phyloP scores from a whole-genome alignment of 2,329 filamentous ascomycete genomes.

The Polychaeton citri region DNA sequence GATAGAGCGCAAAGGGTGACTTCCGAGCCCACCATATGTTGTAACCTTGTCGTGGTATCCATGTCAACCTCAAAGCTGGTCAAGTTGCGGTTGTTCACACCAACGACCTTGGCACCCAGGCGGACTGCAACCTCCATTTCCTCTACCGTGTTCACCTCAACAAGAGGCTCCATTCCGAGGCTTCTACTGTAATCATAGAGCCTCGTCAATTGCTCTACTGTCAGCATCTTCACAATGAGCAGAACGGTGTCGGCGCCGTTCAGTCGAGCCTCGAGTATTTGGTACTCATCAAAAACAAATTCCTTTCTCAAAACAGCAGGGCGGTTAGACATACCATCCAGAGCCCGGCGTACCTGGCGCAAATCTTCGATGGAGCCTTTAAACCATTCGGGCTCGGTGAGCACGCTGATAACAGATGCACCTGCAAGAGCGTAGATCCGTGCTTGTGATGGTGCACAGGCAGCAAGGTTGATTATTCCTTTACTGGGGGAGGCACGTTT shows the following conservation, averaged over 20 bases:
- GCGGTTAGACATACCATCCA: conserved; percentile 84
- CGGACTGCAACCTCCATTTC: conserved; percentile 84
- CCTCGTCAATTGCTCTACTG: conserved; percentile 55
- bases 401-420: conserved; percentile 93
- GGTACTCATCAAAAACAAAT: conserved; percentile 96
- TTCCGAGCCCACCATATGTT: conserved; percentile 70
- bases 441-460: conserved; percentile 81
- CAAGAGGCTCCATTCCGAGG: conserved; percentile 91
- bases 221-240: conserved; percentile 96
- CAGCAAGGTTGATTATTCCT: conserved; percentile 76
- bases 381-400: conserved; percentile 98
- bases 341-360: conserved; percentile 68
- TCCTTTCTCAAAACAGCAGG: conserved; percentile 90
- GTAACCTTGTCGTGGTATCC: conserved; percentile 57
- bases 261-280: conserved; percentile 85
- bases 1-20: conserved; percentile 89
- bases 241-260: conserved; percentile 90
- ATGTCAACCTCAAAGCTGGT: conserved; percentile 96
- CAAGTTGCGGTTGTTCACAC: conserved; percentile 94
- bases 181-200: conserved; percentile 82
- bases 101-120: conserved; percentile 80
- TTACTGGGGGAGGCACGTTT: conserved; percentile 95
- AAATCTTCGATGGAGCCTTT: conserved; percentile 95
- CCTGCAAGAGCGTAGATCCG: conserved; percentile 84
- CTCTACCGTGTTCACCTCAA: conserved; percentile 88